Base-by-base conservation (phyloP, 2,329 filamentous ascomycete species). In the Paraphoma chrysanthemicola region DNA sequence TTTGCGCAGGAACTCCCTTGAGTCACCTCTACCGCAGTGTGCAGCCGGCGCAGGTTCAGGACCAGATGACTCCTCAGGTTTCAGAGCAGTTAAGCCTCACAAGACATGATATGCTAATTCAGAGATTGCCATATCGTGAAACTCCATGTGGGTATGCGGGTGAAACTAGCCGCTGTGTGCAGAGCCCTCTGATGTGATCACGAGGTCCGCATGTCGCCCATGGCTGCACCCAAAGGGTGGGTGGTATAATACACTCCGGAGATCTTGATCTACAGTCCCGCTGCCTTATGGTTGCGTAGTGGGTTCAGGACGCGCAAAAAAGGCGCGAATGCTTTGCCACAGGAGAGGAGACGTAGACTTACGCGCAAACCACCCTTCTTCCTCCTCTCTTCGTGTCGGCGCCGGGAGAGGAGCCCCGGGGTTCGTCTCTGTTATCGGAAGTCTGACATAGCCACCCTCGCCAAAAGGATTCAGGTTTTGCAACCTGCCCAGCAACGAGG, bases 291-390 rank as follows among this genome's bases (percentile, higher is more conserved):
- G 53, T 51, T 47, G 54, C 53, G 56, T 50, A 44, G 46, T 45
- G 39, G 39, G 44, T 36, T 47, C 46, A 44, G 51, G 44, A 46
- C 17, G 57, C 57, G 53, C 50, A 44, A 51, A 48, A 48, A 36
- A 43, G 43, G 46, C 50, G 47, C 43, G 53, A 42, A 54, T n/a
- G 45, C 41, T 57, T 68, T 48, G 64, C 59, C 62, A 70, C 60
- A 58, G 63, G 59, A 68, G 51, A 56, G 57, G 45, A 76, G 70
- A 88, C 44, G 50, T 36, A 60, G 51, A 73, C 95, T 94, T 87
- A 99, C 95, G 83, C 72, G 91, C 89, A 86, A 97, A 93, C 88
- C 91, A 97, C 63, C 89, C 91, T 80, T 97, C 95, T 75, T 98
- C 94, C 78, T 98, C 95, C 74, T 97, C 93, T 68, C 93, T 88